Base-by-base conservation (phyloP, 1,284 basidiomycete species). In the Ustilago loliicola region DNA sequence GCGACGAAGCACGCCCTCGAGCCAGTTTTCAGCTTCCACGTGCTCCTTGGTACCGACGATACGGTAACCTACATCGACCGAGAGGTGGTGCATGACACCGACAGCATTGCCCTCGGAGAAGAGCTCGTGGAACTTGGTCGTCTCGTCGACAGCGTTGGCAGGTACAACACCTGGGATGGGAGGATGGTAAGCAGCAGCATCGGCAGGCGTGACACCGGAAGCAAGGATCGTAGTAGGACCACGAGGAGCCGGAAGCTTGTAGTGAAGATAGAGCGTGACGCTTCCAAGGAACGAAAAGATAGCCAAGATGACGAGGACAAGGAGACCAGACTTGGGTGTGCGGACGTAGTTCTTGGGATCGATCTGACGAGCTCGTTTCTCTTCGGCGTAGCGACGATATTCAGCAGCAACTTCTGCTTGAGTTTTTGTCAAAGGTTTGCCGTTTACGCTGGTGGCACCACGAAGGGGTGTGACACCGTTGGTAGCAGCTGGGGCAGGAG, bases 21-120 rank as follows among this genome's bases (percentile, higher is more conserved):
- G 91, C 91, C 95, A 98, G 45, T 89, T 88, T 81, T 98, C 95
- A 6, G 93, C 95, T 30, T 91, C 87, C 0, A 93, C 91, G 87
- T 98, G 95, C 86, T 98, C 93, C 47, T 90, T 89, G 0, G 95
- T 96, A 0, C 96, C 96, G 19, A 97, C 94, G 0, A 94, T 96
- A 48, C 96, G 90, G 87, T 92, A 98, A 4, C 96, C 96, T 68
- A 96, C 94, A 34, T 91, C 91, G 84, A 95, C 94, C 80, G 85
- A 71, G 40, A 86, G 80, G 63, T 84, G 72, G 38, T 80, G 72
- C 68, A 86, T 85, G 45, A 83, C 75, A 8, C 73, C 62, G 30
- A 85, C 69, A 0, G 83, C 80, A 45, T 81, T 81, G 55, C 69
- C 80, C 59, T 86, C 85, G 21, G 73, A 78, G 45, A 86, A 86